Evolutionary conservation across 129 eudicot species (phyloP), one percentile per base, ranked within the genome.

Genomic region (Tagetes patula): DNA sequence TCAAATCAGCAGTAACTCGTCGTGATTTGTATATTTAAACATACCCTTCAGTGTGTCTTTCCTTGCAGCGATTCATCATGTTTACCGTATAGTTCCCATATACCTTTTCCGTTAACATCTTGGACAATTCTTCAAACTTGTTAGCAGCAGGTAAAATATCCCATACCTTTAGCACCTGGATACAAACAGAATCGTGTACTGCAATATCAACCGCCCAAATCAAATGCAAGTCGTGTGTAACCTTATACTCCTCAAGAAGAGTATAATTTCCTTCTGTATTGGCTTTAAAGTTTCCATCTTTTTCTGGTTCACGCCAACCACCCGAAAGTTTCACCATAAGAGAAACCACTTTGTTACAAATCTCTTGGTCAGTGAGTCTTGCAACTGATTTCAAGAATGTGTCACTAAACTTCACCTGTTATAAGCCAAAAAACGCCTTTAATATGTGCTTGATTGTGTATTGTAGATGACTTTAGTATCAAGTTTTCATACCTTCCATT

Each of bases 141-240:
- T 90, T 77, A 3, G 36, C 60, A 6, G 33, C 27, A 37, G 91
- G 84, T 47, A 84, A 62, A 47, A 85, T 41, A 75, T 85, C 85
- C 87, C 85, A 87, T 4, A 91, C 54, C 76, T 84, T 90, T 9
- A 85, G 6, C 32, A 85, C 85, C 75, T 91, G 97, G 37, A 81
- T 54, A 67, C 82, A 78, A 46, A 33, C 32, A 40, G 83, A 63
- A 11, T 74, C 78, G 65, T 85, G 81, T 67, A 41, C 80, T 2
- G 65, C 64, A 77, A 87, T 65, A 54, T 87, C 88, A 2, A 90
- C 78, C 0, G 71, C 76, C 90, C 91, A 87, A 59, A 86, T 67
- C 60, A 89, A 75, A 37, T 3, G 8, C 40, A 80, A 56, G 27
- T 45, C 41, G 30, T 45, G 61, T 53, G 79, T 73, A 41, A 85